These are phyloP conservation scores for Adansonia grandidieri DNA, from an alignment of 441 rosid genomes.

Conservation along the genomic window DNA sequence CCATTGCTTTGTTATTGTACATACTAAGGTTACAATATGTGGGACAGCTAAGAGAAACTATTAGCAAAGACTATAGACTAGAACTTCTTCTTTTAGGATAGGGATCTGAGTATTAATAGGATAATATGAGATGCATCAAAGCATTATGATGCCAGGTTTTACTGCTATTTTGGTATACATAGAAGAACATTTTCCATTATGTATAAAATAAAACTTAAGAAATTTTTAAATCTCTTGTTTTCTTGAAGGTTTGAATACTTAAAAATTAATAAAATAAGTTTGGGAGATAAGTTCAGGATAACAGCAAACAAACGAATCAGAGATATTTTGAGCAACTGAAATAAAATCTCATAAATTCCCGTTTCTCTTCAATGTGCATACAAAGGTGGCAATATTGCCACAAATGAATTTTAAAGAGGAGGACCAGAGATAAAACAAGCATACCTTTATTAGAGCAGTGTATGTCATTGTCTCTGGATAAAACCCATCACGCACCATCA, in stretches of 20 bases:
- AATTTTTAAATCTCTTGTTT: neutral
- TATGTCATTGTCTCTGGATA: constrained; percentile 48
- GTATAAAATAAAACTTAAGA: neutral
- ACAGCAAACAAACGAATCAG: constrained; percentile 3
- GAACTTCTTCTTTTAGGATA: constrained; percentile 8
- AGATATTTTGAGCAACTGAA: neutral
- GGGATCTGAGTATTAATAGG: neutral
- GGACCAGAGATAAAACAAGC: constrained; percentile 6
- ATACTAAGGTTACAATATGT: constrained; percentile 3
- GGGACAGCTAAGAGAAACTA: neutral
- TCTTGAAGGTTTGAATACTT: neutral
- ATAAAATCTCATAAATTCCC: constrained; percentile 14
- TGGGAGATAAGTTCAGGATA: constrained; percentile 13
- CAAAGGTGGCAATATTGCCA: constrained; percentile 11
- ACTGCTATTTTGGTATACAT: neutral
- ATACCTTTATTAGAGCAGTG: constrained; percentile 72
- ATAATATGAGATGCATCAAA: constrained; percentile 3
- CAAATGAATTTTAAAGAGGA: neutral
- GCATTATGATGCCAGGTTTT: constrained; percentile 8
- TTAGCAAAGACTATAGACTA: constrained; percentile 2
- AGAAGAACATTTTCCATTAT: constrained; percentile 14
- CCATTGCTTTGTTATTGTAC: neutral
- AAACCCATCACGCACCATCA: constrained; percentile 85
- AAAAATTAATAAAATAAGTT: neutral
- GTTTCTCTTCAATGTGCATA: neutral